phyloP scores from a whole-genome alignment of 192 early-diverging fungal genomes.

The Cladochytrium replicatum region DNA sequence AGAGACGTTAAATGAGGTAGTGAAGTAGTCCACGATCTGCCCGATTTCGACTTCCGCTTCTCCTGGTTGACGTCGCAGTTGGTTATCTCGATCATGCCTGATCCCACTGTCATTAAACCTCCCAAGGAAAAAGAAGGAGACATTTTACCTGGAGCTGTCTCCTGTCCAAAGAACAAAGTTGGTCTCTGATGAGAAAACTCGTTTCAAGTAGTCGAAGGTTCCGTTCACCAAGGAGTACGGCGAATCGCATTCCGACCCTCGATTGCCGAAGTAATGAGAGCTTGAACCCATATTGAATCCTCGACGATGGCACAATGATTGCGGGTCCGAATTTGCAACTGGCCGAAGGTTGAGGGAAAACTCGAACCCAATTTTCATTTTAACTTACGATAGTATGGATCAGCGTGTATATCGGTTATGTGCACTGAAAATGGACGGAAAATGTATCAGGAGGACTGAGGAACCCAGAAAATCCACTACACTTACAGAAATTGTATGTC shows the following conservation, averaged over 20 bases:
- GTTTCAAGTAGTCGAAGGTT: slow-evolving; percentile 11
- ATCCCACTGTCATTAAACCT: too few relatives aligned
- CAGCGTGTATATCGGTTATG: slow-evolving; percentile 25
- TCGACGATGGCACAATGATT: slow-evolving; percentile 10
- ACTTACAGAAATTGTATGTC: too few relatives aligned
- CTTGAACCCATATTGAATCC: neutral
- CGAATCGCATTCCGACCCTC: slow-evolving; percentile 23
- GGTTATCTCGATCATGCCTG: slow-evolving; percentile 38
- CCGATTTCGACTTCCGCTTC: slow-evolving; percentile 23
- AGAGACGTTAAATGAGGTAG: slow-evolving; percentile 14
- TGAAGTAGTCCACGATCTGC: slow-evolving; percentile 14
- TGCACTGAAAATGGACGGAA: too few relatives aligned
- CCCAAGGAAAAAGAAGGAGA: too few relatives aligned
- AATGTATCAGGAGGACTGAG: too few relatives aligned
- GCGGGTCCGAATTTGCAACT: slow-evolving; percentile 4
- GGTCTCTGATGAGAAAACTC: slow-evolving; percentile 2
- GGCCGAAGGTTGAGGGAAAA: too few relatives aligned
- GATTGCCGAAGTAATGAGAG: slow-evolving; percentile 13
- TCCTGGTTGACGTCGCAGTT: slow-evolving; percentile 6
- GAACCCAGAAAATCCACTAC: too few relatives aligned
- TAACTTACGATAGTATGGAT: slow-evolving; percentile 24
- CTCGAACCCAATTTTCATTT: too few relatives aligned
- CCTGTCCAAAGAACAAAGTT: slow-evolving; percentile 41
- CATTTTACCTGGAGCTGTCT: slow-evolving; percentile 25
- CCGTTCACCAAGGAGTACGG: slow-evolving; percentile 18